Evolutionary conservation across 169 alveolate species (phyloP), one percentile per base, ranked within the genome.

Genomic region (Amoebophrya sp.): DNA sequence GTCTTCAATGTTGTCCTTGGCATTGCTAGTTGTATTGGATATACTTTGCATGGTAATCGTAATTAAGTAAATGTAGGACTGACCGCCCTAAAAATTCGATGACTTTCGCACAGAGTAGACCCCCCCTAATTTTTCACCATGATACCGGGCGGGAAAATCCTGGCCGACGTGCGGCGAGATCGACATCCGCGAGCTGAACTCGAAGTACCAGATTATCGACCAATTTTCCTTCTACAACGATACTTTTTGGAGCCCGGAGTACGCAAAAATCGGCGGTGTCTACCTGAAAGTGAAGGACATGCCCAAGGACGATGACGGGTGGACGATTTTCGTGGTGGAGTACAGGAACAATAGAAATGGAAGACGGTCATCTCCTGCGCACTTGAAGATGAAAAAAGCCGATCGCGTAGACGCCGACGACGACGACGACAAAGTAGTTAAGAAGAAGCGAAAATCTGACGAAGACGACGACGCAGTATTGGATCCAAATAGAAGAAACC

Each of bases 81-180:
- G n/a, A n/a, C n/a, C n/a, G n/a, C n/a, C n/a, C n/a, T n/a, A n/a
- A n/a, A n/a, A n/a, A n/a, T n/a, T n/a, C n/a, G n/a, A n/a, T n/a
- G n/a, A n/a, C n/a, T n/a, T n/a, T n/a, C n/a, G n/a, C n/a, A n/a
- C n/a, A n/a, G n/a, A n/a, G n/a, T n/a, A n/a, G n/a, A n/a, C n/a
- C n/a, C n/a, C n/a, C n/a, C n/a, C n/a, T n/a, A n/a, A n/a, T n/a
- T n/a, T n/a, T n/a, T n/a, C n/a, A n/a, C n/a, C n/a, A n/a, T n/a
- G n/a, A n/a, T n/a, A n/a, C n/a, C 35, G 35, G 35, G 83, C 83
- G 83, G 83, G 83, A 18, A 66, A 25, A n/a, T 1, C 35, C 32
- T 66, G 83, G 83, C 83, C 83, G 38, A 3, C 29, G 83, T 66
- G 83, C 83, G 83, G 83, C 83, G 83, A 66, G 83, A n/a, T 66